Conservation (phyloP, 768 basidiomycete genomes). For the Hericium rajendrae region DNA sequence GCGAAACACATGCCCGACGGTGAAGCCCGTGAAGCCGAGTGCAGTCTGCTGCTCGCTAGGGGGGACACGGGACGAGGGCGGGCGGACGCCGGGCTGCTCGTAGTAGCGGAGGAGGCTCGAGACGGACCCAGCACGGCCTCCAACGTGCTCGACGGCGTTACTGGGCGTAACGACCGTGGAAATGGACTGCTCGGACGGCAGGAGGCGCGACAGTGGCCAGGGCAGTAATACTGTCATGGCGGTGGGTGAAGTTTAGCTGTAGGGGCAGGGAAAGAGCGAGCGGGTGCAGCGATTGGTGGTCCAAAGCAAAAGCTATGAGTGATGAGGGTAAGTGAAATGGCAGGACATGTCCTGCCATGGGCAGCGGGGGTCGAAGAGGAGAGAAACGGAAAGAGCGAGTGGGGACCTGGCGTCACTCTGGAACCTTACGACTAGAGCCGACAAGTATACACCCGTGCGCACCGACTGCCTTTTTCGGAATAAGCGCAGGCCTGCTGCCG, state of each 20-base stretch:
- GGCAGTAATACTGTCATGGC: neutral
- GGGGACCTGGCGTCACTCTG: neutral
- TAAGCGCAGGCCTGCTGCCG: no score
- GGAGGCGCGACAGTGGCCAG: conserved; percentile 18
- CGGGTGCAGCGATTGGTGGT: neutral
- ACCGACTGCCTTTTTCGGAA: no score
- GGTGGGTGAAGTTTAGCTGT: neutral
- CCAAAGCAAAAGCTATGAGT: neutral
- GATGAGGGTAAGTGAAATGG: neutral
- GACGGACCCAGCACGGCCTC: conserved; percentile 1
- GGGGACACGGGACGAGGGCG: conserved; percentile 67
- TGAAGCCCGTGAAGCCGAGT: conserved; percentile 44
- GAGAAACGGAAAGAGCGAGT: neutral
- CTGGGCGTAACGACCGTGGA: neutral
- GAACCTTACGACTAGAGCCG: neutral
- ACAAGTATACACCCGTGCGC: no score
- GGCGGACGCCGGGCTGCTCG: conserved; percentile 56
- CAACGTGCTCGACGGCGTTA: neutral
- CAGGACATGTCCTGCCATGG: neutral
- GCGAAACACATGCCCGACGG: conserved; percentile 65
- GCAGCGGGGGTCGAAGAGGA: neutral
- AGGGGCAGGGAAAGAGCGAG: neutral
- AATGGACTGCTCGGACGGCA: neutral
- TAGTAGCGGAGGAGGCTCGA: conserved; percentile 31
- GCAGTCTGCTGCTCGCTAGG: conserved; percentile 52